Conservation (phyloP, 352 stramenopile species). For the Phytophthora ohioensis region DNA sequence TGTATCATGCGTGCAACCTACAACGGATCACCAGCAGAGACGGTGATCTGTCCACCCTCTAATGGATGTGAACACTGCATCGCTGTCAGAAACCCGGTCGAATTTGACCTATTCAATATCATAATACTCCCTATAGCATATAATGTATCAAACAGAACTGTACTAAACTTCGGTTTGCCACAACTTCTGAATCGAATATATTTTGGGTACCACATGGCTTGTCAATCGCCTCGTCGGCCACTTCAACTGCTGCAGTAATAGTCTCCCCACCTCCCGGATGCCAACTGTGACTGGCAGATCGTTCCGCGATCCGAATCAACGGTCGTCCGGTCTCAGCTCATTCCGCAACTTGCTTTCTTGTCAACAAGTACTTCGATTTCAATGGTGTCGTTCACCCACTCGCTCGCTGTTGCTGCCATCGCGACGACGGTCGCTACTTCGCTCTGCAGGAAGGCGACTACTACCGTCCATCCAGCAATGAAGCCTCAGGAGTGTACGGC, state of each 20-base stretch:
- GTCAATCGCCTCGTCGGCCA: not conserved
- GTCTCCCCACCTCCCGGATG: slow-evolving; percentile 15
- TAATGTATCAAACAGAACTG: too few relatives aligned
- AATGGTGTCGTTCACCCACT: slow-evolving; percentile 23
- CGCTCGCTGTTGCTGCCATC: slow-evolving; percentile 15
- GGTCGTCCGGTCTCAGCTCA: slow-evolving; percentile 23
- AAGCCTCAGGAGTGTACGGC: slow-evolving; percentile 35
- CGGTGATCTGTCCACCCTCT: slow-evolving; percentile 13
- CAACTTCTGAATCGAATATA: not conserved
- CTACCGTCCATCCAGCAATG: slow-evolving; percentile 30
- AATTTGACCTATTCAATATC: not conserved
- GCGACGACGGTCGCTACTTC: slow-evolving; percentile 1
- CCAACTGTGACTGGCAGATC: not conserved
- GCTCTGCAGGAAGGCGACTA: slow-evolving; percentile 37
- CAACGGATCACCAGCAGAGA: slow-evolving; percentile 6
- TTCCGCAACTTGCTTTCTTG: slow-evolving; percentile 26
- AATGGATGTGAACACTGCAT: not conserved
- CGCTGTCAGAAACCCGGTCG: not conserved
- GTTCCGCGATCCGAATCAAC: slow-evolving; percentile 8
- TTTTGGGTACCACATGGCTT: not conserved
- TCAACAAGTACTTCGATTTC: slow-evolving; percentile 4
- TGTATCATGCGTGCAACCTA: not conserved
- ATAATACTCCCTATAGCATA: not conserved
- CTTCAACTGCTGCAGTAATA: slow-evolving; percentile 23
- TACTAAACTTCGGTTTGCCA: too few relatives aligned